Base-by-base conservation (phyloP, 257 asterid genomes). In the Coffea canephora region DNA sequence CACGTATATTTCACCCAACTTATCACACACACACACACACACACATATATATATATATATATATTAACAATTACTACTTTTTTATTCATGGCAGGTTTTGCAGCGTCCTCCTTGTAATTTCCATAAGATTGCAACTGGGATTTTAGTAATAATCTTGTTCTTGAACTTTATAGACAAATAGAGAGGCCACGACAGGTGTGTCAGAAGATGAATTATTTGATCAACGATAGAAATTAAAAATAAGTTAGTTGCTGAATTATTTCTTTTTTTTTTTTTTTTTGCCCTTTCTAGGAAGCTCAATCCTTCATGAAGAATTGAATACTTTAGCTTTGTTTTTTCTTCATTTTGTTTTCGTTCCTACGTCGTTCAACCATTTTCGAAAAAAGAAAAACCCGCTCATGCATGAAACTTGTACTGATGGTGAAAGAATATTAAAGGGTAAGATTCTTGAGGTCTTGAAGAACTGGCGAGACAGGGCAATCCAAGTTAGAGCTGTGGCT, bases 321-420 rank as follows among this genome's bases (percentile, higher is more conserved):
- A 49, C 31, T 66, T 19, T 31, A 7, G 45, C 25, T 65, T 16
- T 3, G 13, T 34, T 18, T 41, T 34, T 55, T n/a, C 34, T 36
- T 49, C 54, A 13, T 49, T 49, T 49, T 49, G 54, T 27, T 49
- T 49, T 49, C 13, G 1, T 49, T 13, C 54, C 54, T 18, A 18
- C 77, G 34, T 34, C 34, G 2, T 74, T 54, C 69, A 55, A 74
- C 54, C 68, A 74, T 74, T 74, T 55, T 74, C 13, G 25, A 19
- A 45, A 43, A 39, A 34, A 73, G 6, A 27, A 61, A 3, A 61
- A 61, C 39, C 36, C 25, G 50, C 21, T 39, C 69, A 4, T 21
- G 3, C 11, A 34, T 7, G 43, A 3, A 39, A 48, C 1, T 48
- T 48, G 9, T 48, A 31, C 34, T 0, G 34, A 31, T 31, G 34